These are phyloP conservation scores for Yamagishiella unicocca DNA, from an alignment of 139 green algal species.

Conservation along the genomic window DNA sequence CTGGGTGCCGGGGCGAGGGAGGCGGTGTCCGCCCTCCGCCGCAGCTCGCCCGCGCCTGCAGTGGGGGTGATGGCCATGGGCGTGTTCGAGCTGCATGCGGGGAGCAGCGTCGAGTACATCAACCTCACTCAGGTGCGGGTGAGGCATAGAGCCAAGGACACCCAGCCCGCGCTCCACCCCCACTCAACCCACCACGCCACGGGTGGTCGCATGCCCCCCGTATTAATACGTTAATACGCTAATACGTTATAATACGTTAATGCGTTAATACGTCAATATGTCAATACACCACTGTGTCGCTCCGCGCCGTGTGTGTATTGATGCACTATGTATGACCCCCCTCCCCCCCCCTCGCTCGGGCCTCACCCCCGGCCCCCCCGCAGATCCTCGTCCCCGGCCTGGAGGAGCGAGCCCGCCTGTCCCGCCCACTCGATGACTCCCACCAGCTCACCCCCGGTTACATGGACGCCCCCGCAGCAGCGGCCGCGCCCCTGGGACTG, in stretches of 20 bases:
- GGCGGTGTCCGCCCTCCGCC: too few relatives aligned
- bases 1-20: too few relatives aligned
- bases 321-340: background rate
- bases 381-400: constrained; percentile 64
- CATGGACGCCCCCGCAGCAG: constrained; percentile 66
- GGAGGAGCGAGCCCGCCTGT: constrained; percentile 66
- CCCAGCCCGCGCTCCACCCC: too few relatives aligned
- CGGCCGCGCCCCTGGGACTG: constrained; percentile 46
- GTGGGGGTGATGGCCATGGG: constrained; percentile 62
- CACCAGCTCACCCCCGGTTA: constrained; percentile 67
- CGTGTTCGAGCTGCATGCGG: constrained; percentile 57
- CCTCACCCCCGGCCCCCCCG: background rate
- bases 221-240: too few relatives aligned
- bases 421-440: constrained; percentile 27
- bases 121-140: constrained; percentile 60
- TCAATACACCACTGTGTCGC: too few relatives aligned
- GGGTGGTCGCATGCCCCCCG: too few relatives aligned
- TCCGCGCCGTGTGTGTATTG: too few relatives aligned
- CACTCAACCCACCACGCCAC: too few relatives aligned
- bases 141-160: too few relatives aligned
- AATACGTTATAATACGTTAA: too few relatives aligned
- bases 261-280: too few relatives aligned
- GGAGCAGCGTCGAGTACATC: constrained; percentile 36
- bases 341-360: background rate
- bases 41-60: background rate